A percentile compares a stretch with the other conserved stretches of the same genome.
phyloP scores from a whole-genome alignment of 345 rosid genomes.

The Moricandia moricandioides region DNA sequence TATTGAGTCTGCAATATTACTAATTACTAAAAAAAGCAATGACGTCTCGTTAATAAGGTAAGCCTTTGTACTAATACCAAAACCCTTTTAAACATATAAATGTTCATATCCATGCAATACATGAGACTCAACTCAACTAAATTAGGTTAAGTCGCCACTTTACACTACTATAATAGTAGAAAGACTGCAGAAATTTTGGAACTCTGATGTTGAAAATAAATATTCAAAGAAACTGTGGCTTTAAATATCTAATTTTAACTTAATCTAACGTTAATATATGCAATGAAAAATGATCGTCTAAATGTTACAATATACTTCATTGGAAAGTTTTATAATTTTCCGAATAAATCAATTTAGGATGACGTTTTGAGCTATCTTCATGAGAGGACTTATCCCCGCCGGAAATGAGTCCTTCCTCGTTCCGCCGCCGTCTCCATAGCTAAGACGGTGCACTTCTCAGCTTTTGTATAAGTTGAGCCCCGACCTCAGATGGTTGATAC shows the following conservation, averaged over 20 bases:
- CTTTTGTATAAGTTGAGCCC: slow-evolving; percentile 39
- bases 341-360: slow-evolving; percentile 35
- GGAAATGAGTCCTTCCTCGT: slow-evolving; percentile 47
- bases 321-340: background rate
- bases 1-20: background rate
- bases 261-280: background rate
- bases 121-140: background rate
- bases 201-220: background rate
- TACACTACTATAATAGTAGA: no score
- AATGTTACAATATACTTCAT: background rate
- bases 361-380: slow-evolving; percentile 45
- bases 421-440: slow-evolving; percentile 44
- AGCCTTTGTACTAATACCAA: background rate
- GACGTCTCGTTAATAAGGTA: background rate
- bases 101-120: no score
- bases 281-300: background rate
- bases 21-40: background rate
- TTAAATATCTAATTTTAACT: background rate
- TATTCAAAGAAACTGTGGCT: no score
- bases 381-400: slow-evolving; percentile 33
- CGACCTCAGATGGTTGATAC: slow-evolving; percentile 53
- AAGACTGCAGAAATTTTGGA: background rate
- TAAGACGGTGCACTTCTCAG: slow-evolving; percentile 42
- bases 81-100: background rate
- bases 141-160: no score